Percentiles rank a stretch among this genome's conserved stretches.
These are phyloP conservation scores for Rhynchospora tenuis DNA, from an alignment of 176 grass and related monocot species.

Conservation along the genomic window DNA sequence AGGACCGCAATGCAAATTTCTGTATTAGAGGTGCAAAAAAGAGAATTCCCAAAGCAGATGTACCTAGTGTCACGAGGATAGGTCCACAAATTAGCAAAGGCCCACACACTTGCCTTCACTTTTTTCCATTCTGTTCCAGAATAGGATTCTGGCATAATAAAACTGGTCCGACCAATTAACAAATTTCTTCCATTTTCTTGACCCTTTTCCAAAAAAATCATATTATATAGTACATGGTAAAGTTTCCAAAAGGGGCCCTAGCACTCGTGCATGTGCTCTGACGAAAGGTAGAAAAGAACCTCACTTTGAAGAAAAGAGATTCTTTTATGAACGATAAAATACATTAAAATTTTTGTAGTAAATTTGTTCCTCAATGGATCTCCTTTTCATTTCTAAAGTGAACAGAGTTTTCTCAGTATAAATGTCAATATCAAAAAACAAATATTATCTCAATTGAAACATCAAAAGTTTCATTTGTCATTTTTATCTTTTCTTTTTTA, in stretches of 20 bases:
- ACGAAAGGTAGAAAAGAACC: not conserved
- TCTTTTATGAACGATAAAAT: not conserved
- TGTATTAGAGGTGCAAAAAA: not conserved
- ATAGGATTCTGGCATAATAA: constrained; percentile 17
- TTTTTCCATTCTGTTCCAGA: not conserved
- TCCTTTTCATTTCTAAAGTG: no score
- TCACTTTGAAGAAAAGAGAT: not conserved
- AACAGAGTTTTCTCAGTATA: not conserved
- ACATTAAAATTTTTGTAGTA: no score
- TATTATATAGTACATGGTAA: not conserved
- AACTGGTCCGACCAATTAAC: not conserved
- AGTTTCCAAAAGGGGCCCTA: not conserved
- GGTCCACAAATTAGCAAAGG: not conserved
- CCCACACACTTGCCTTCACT: not conserved
- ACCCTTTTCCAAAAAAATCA: not conserved
- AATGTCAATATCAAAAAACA: not conserved
- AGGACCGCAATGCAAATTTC: not conserved
- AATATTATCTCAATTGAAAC: not conserved
- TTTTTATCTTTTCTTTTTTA: not conserved
- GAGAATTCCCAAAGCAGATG: not conserved
- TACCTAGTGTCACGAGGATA: not conserved
- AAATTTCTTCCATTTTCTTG: not conserved
- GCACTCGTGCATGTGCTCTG: not conserved
- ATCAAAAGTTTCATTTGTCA: not conserved
- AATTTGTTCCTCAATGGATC: no score